Evolutionary conservation across 805 yeast genomes (phyloP), one percentile per base, ranked within the genome.

Genomic region (Lipomyces starkeyi): DNA sequence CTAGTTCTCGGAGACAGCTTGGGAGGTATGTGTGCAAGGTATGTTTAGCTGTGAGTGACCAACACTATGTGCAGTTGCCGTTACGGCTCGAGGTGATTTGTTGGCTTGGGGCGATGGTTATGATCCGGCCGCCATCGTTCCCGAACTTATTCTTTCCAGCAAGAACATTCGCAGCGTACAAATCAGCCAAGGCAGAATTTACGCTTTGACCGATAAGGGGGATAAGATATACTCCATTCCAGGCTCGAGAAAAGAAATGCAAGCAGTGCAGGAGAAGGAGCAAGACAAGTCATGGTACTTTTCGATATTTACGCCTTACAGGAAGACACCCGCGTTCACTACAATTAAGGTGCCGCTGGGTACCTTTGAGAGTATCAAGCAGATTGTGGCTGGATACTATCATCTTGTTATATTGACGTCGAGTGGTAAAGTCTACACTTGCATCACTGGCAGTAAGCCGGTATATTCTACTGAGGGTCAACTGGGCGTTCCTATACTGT

Each of bases 331-430:
- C 56, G 54, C 55, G 35, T n/a, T 57, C 54, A 29, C 59, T 52
- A 43, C 64, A 43, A n/a, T 73, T 25, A 14, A 54, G 32, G 69
- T 74, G 2, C 62, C 75, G 17, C 71, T 79, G 25, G 74, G 74
- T n/a, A 73, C 75, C 62, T 84, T 85, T 52, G 91, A 90, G 69
- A 82, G 81, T 62, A 80, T 83, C 52, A 80, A 86, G 2, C 84
- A 87, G 52, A 80, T 89, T 58, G 79, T 83, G 52, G 77, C 85
- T 2, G 99, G 99, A 11, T 78, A 79, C 7, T 82, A 83, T 62
- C 98, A 95, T 78, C 74, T 93, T 9, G 83, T 91, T n/a, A 75
- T 90, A 3, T 76, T 90, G 52, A 83, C 91, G 0, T 79, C 82
- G 53, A 75, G 82, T 11, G 93, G 93, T 0, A 82, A 86, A 43